These are phyloP conservation scores for Boletellus deceptivus DNA, from an alignment of 1,284 basidiomycete genomes.

Conservation along the genomic window DNA sequence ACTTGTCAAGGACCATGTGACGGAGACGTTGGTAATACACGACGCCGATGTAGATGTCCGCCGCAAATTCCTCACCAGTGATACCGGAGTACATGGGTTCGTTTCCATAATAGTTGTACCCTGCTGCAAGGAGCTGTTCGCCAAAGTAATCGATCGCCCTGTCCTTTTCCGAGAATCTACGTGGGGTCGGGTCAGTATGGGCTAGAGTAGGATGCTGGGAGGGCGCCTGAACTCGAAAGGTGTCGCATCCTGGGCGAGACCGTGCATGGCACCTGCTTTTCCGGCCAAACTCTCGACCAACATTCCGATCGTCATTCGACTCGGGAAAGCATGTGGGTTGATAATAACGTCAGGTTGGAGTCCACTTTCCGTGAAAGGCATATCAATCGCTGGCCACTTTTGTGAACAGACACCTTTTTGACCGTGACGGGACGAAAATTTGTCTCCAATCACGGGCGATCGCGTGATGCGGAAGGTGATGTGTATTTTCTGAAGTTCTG, in stretches of 20 bases:
- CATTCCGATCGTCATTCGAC: conserved; percentile 99
- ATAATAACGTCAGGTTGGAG: conserved; percentile 99
- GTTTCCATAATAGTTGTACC: conserved; percentile 99
- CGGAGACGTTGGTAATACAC: conserved; percentile 98
- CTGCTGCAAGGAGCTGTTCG: conserved; percentile 88
- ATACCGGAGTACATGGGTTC: conserved; percentile 99
- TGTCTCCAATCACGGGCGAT: conserved; percentile 97
- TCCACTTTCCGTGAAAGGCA: conserved; percentile 98
- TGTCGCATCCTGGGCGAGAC: conserved; percentile 96
- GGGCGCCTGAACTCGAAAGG: conserved; percentile 79
- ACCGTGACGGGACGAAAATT: conserved; percentile 98
- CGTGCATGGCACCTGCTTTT: conserved; percentile 98
- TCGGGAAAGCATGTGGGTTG: conserved; percentile 99
- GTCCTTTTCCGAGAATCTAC: conserved; percentile 92
- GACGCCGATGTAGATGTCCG: conserved; percentile 97
- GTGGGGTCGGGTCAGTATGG: conserved; percentile 10
- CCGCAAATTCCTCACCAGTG: conserved; percentile 96
- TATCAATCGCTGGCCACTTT: conserved; percentile 97
- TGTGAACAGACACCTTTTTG: conserved; percentile 99
- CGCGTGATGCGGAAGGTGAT: conserved; percentile 93
- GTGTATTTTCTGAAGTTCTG: conserved; percentile 90
- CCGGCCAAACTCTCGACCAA: conserved; percentile 99
- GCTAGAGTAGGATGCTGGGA: conserved; percentile 1
- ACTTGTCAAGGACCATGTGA: conserved; percentile 99
- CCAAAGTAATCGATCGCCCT: conserved; percentile 98